Evolutionary conservation across 805 yeast genomes (phyloP).

Genomic region (Starmerella gropengiesseri): DNA sequence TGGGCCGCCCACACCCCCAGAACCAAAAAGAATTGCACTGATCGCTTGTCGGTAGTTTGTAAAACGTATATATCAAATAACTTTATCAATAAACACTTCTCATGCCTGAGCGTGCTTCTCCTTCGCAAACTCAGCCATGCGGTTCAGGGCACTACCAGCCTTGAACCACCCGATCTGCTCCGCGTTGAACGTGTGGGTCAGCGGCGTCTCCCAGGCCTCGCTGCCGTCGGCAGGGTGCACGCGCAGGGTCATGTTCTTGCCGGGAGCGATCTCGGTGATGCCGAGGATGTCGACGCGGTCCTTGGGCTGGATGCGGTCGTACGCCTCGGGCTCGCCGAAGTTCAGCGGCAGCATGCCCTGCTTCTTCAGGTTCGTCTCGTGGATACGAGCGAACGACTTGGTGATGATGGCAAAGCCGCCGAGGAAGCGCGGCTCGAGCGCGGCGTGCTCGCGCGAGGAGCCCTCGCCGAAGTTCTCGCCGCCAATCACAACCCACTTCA

Average conservation of each 20-base stretch:
- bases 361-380: slow-evolving; percentile 98
- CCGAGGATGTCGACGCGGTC: slow-evolving; percentile 86
- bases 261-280: slow-evolving; percentile 78
- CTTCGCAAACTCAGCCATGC: slow-evolving; percentile 49
- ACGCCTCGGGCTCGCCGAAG: slow-evolving; percentile 78
- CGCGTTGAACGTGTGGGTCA: slow-evolving; percentile 89
- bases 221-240: slow-evolving; percentile 57
- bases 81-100: background rate
- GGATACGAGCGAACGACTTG: slow-evolving; percentile 96
- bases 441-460: slow-evolving; percentile 99
- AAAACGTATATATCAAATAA: background rate
- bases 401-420: slow-evolving; percentile 98
- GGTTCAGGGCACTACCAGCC: slow-evolving; percentile 97
- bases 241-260: slow-evolving; percentile 75
- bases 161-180: slow-evolving; percentile 99
- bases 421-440: slow-evolving; percentile 97
- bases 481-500: slow-evolving; percentile 95
- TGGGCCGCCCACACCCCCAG: no score
- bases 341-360: slow-evolving; percentile 97
- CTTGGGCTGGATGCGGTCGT: slow-evolving; percentile 84
- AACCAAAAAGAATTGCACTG: no score
- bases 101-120: slow-evolving; percentile 15
- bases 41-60: no score
- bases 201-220: slow-evolving; percentile 73
- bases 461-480: slow-evolving; percentile 99